Evolutionary conservation across 2,329 filamentous ascomycete genomes (phyloP).

Genomic region (Diatrype stigma): DNA sequence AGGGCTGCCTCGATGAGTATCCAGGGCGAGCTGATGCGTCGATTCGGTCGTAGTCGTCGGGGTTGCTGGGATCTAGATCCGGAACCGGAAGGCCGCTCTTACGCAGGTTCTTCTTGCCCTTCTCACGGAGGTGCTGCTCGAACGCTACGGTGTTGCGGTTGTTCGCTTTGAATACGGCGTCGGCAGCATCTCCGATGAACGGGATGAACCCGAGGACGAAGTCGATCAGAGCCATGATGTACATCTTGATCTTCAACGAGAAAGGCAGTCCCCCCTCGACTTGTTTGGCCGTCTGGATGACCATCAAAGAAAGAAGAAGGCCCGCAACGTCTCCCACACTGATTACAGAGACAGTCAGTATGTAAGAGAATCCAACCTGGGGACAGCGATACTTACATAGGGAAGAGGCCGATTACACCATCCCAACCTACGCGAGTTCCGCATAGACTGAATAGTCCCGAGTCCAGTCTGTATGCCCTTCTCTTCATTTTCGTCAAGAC

Average conservation of each 20-base stretch:
- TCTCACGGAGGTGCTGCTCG: constrained; percentile 63
- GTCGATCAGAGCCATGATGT: constrained; percentile 73
- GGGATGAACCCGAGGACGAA: constrained; percentile 71
- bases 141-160: constrained; percentile 69
- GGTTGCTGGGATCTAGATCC: constrained; percentile 47
- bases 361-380: constrained; percentile 10
- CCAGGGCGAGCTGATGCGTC: constrained; percentile 4
- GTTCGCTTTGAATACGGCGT: constrained; percentile 71
- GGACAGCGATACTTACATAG: constrained; percentile 56
- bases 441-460: constrained; percentile 74
- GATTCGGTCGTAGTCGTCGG: constrained; percentile 45
- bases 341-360: constrained; percentile 14
- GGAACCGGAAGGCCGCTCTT: constrained; percentile 43
- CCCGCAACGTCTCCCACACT: constrained; percentile 75
- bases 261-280: constrained; percentile 72
- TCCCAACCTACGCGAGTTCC: constrained; percentile 88
- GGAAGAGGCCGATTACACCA: constrained; percentile 78
- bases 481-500: constrained; percentile 83
- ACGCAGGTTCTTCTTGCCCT: constrained; percentile 56
- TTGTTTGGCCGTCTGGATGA: constrained; percentile 67
- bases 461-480: constrained; percentile 80
- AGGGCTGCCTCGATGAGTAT: constrained; percentile 9
- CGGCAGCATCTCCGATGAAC: constrained; percentile 69
- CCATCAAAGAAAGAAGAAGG: constrained; percentile 67
- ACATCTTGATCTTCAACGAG: constrained; percentile 64